These are phyloP conservation scores for Yarrowia sp. DNA, from an alignment of 805 yeast genomes.

Conservation along the genomic window DNA sequence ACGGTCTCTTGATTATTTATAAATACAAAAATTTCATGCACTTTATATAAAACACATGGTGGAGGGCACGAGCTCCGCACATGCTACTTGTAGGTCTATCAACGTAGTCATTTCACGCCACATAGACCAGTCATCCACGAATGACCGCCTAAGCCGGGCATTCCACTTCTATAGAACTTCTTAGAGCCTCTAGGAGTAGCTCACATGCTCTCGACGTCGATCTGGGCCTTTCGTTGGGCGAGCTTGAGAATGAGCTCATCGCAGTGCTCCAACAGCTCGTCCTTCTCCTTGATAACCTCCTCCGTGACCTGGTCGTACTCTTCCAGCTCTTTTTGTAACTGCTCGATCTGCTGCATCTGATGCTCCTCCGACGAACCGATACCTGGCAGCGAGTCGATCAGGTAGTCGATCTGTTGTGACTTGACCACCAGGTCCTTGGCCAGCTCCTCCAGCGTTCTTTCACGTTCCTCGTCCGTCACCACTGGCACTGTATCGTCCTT, in stretches of 20 bases:
- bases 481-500: conserved; percentile 43
- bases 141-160: too few relatives aligned
- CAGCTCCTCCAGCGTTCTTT: conserved; percentile 64
- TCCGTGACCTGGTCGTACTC: conserved; percentile 56
- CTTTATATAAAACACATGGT: not conserved
- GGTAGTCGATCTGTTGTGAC: conserved; percentile 78
- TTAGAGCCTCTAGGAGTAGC: too few relatives aligned
- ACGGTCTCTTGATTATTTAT: not conserved
- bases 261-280: conserved; percentile 4
- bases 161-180: too few relatives aligned
- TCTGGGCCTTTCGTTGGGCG: conserved; percentile 13
- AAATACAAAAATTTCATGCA: not conserved
- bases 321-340: conserved; percentile 59
- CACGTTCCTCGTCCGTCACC: conserved; percentile 40
- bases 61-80: not conserved
- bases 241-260: conserved; percentile 15
- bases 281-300: conserved; percentile 18
- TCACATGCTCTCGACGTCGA: conserved; percentile 11
- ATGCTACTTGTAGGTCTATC: not conserved
- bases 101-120: too few relatives aligned
- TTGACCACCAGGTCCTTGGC: conserved; percentile 82
- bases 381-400: conserved; percentile 89
- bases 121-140: too few relatives aligned
- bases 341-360: conserved; percentile 64
- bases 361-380: conserved; percentile 77